Evolutionary conservation across 768 basidiomycete genomes (phyloP).

Genomic region (Cyathus striatus): DNA sequence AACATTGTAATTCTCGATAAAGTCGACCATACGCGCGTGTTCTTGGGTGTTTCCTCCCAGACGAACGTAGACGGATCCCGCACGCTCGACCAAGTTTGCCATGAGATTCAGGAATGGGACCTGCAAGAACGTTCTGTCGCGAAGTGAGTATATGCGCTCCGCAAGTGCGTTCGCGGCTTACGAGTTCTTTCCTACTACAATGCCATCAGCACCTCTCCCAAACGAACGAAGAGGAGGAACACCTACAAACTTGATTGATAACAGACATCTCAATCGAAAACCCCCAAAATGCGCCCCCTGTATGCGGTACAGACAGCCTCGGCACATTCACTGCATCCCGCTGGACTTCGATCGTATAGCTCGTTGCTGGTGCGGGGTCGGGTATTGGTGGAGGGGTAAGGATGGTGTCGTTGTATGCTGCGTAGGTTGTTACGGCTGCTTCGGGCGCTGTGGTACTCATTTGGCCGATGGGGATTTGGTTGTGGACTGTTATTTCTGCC

Average conservation of each 20-base stretch:
- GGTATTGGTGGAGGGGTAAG: background rate
- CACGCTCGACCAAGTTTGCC: conserved; percentile 50
- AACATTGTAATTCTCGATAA: conserved; percentile 33
- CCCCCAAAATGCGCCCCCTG: conserved; percentile 56
- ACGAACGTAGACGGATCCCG: conserved; percentile 50
- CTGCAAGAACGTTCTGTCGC: conserved; percentile 17
- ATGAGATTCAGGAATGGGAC: conserved; percentile 66
- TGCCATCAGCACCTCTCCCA: conserved; percentile 1
- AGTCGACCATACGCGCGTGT: conserved; percentile 33
- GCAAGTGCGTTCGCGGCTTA: background rate
- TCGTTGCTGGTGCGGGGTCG: background rate
- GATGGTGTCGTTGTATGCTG: conserved; percentile 2
- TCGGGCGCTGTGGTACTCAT: background rate
- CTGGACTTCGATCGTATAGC: background rate
- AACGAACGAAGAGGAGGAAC: conserved; percentile 5
- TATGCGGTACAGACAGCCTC: conserved; percentile 32
- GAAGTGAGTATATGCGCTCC: too few relatives aligned
- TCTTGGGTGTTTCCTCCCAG: conserved; percentile 70
- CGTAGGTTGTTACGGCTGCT: background rate
- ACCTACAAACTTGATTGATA: conserved; percentile 55
- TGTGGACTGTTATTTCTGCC: background rate
- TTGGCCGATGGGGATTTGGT: background rate
- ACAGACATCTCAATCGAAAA: conserved; percentile 79
- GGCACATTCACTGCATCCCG: conserved; percentile 21
- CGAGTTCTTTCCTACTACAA: conserved; percentile 50